Base-by-base conservation (phyloP, 768 basidiomycete genomes). In the Gautieria morchelliformis region DNA sequence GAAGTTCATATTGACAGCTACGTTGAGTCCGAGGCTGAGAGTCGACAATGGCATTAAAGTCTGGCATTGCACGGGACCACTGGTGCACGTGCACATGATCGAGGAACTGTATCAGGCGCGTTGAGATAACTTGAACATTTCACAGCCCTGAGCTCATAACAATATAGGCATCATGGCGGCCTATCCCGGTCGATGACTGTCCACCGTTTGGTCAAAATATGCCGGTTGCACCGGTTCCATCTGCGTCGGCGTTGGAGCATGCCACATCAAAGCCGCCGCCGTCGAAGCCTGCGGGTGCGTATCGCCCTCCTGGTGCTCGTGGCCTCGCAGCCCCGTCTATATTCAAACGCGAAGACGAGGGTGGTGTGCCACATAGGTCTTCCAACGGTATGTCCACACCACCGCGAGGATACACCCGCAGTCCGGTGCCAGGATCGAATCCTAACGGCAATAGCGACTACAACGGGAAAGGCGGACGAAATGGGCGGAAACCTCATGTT, bases 31-130 rank as follows among this genome's bases (percentile, higher is more conserved):
- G 0, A 83, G 96, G 22, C 74, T 98, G 50, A 84, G 96, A 40
- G 96, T 99, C 59, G 96, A 99, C 73, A 98, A 98, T 63, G 93
- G 94, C 1, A 83, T 98, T 70, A 96, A 94, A 74, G 78, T 99
- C 59, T 97, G 87, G 89, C 93, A 95, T 68, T 93, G 90, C 68
- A 78, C 84, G 0, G 94, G 96, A 9, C 78, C 83, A 1, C 79
- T 98, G n/a, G 67, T 96, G 54, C 92, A 97, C 61, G 74, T 88
- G 19, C 91, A 96, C 67, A 65, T 74, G 48, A 71, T 83, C 54
- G 92, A 96, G 4, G 95, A 98, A 67, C 78, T 96, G 14, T 98
- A 97, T 70, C 93, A 96, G 68, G 56, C 37, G 32, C n/a, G 30
- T 17, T 32, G 17, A 11, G 2, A 2, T 73, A 72, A 12, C 52